These are phyloP conservation scores for Mycena floridula DNA, from an alignment of 768 basidiomycete genomes.

Conservation along the genomic window DNA sequence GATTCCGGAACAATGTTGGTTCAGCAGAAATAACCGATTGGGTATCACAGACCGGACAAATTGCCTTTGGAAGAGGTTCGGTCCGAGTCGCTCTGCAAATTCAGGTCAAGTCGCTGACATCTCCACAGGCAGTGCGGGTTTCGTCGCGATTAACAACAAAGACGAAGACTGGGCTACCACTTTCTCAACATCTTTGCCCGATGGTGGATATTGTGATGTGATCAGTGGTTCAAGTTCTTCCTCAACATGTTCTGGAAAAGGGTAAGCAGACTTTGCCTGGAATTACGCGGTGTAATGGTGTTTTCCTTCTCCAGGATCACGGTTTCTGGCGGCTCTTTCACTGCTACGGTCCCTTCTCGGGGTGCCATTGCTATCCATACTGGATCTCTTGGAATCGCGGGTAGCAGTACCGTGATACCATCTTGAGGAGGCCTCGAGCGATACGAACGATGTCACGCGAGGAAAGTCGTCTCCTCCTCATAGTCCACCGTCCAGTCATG, in stretches of 20 bases:
- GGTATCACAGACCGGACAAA: constrained; percentile 49
- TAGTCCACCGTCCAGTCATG: no score
- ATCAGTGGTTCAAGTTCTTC: neutral
- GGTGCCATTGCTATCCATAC: constrained; percentile 5
- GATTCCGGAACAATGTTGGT: constrained; percentile 56
- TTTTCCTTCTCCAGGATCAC: constrained; percentile 2
- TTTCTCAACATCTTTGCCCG: constrained; percentile 52
- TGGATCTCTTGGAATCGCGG: no score
- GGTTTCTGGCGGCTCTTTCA: constrained; percentile 3
- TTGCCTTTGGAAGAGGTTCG: constrained; percentile 60
- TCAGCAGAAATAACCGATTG: constrained; percentile 44
- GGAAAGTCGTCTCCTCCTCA: no score
- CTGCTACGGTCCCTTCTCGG: constrained; percentile 3
- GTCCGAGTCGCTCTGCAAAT: no score
- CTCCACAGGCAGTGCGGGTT: constrained; percentile 42
- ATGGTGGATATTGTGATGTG: constrained; percentile 46
- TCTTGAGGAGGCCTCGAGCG: no score
- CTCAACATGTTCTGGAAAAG: neutral
- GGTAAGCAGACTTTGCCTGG: no score
- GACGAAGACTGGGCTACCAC: constrained; percentile 48
- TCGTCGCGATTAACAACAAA: constrained; percentile 62
- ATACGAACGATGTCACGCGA: no score
- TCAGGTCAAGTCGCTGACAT: neutral
- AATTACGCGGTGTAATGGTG: neutral
- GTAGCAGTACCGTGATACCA: no score